Evolutionary conservation across 1,284 basidiomycete genomes (phyloP).

Genomic region (Naganishia albida): DNA sequence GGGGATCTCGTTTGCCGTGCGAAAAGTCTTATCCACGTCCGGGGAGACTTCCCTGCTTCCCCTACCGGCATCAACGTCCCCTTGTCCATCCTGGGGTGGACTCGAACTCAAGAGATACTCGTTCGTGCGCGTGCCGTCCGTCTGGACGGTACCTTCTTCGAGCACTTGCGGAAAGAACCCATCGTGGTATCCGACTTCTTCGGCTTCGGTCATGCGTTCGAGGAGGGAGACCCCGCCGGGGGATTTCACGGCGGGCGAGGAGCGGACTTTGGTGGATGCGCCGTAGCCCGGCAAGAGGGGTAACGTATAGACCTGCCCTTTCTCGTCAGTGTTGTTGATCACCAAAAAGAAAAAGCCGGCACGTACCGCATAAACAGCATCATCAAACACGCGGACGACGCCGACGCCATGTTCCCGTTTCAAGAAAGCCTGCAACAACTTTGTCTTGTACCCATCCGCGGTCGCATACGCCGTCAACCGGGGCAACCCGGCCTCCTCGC

Average conservation of each 20-base stretch:
- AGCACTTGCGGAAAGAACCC: constrained; percentile 63
- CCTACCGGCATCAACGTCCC: neutral
- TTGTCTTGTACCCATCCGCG: constrained; percentile 78
- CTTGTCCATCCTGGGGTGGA: constrained; percentile 7
- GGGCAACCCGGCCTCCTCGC: constrained; percentile 71
- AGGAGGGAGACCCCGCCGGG: constrained; percentile 64
- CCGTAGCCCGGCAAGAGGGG: constrained; percentile 90
- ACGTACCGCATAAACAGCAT: constrained; percentile 76
- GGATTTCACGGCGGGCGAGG: constrained; percentile 68
- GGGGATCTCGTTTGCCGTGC: constrained; percentile 19
- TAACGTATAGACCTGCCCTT: constrained; percentile 68
- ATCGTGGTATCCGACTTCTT: constrained; percentile 86
- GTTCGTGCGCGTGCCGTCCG: constrained; percentile 29
- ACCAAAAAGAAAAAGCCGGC: constrained; percentile 55
- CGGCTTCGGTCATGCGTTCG: constrained; percentile 75
- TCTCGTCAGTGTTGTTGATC: too few relatives aligned
- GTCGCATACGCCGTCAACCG: constrained; percentile 85
- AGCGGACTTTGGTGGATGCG: constrained; percentile 77
- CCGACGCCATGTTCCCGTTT: constrained; percentile 90
- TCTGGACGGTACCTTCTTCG: constrained; percentile 36
- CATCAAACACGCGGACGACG: constrained; percentile 81
- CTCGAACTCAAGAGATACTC: constrained; percentile 50
- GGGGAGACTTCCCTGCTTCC: constrained; percentile 14
- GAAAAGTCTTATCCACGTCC: constrained; percentile 23
- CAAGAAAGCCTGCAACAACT: constrained; percentile 72